A percentile compares a stretch with the other conserved stretches of the same genome.
phyloP scores from a whole-genome alignment of 2,329 filamentous ascomycete genomes.

The Aureobasidium namibiae region DNA sequence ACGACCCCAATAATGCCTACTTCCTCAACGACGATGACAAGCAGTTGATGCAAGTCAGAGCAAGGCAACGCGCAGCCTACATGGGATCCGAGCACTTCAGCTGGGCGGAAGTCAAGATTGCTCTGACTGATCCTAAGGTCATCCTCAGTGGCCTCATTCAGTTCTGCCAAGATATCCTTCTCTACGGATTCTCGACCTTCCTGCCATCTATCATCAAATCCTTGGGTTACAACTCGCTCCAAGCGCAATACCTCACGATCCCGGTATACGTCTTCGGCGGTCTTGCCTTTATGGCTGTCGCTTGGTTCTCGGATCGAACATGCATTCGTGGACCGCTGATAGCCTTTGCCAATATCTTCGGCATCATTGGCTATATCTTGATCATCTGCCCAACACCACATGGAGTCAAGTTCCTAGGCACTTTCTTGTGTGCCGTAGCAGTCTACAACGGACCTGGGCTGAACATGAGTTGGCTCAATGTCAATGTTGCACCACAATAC shows the following conservation, averaged over 20 bases:
- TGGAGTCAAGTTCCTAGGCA: constrained; percentile 21
- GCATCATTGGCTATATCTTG: constrained; percentile 20
- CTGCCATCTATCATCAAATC: constrained; percentile 47
- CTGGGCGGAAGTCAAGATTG: constrained; percentile 43
- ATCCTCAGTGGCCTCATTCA: constrained; percentile 30
- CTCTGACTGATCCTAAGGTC: constrained; percentile 43
- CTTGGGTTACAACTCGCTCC: constrained; percentile 44
- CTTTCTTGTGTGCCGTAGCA: constrained; percentile 20
- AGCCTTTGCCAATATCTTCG: constrained; percentile 16
- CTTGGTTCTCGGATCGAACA: constrained; percentile 39
- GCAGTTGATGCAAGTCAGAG: constrained; percentile 43
- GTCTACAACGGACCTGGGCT: constrained; percentile 32
- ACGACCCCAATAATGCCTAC: constrained; percentile 35
- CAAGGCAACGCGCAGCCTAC: constrained; percentile 38
- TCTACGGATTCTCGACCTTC: constrained; percentile 53
- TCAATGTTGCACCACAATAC: constrained; percentile 41
- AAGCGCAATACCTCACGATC: constrained; percentile 47
- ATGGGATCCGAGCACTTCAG: constrained; percentile 44
- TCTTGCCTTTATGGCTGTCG: constrained; percentile 36
- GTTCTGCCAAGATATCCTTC: constrained; percentile 45
- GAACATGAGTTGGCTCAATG: constrained; percentile 41
- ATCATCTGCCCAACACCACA: constrained; percentile 16
- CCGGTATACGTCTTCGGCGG: constrained; percentile 49
- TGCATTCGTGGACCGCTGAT: constrained; percentile 20
- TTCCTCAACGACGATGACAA: constrained; percentile 41